phyloP scores from a whole-genome alignment of 2,329 filamentous ascomycete genomes.

The Colletotrichum karsti region DNA sequence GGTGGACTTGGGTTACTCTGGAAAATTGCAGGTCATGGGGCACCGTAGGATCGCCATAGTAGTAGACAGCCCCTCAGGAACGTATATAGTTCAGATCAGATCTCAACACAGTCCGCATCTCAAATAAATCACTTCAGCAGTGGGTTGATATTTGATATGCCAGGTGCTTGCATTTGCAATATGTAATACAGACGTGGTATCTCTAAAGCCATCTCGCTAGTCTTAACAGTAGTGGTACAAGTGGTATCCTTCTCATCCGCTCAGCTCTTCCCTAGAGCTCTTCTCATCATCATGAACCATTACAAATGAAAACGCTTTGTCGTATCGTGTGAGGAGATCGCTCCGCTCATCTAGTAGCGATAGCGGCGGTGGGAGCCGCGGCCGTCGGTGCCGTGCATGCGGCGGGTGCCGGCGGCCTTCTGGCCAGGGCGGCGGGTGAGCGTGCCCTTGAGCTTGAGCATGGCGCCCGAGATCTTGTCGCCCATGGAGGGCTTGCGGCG shows the following conservation, averaged over 20 bases:
- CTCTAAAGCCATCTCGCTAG: constrained; percentile 3
- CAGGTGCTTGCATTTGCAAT: not conserved
- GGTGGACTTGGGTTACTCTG: constrained; percentile 1
- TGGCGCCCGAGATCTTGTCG: constrained; percentile 80
- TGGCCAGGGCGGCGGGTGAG: constrained; percentile 72
- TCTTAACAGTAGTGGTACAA: constrained; percentile 14
- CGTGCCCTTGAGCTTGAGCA: constrained; percentile 77
- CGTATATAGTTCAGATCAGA: not conserved
- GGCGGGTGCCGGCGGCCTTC: constrained; percentile 75
- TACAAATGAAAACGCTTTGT: not conserved
- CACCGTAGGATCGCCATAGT: not conserved
- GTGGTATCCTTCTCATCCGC: not conserved
- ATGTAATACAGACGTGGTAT: constrained; percentile 19
- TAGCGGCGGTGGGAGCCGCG: constrained; percentile 57
- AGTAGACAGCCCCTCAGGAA: not conserved
- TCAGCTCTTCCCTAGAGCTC: not conserved
- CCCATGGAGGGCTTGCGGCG: constrained; percentile 73
- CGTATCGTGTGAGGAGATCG: not conserved
- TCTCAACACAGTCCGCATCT: not conserved
- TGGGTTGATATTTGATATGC: not conserved
- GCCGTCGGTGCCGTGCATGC: constrained; percentile 80
- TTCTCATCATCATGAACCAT: not conserved
- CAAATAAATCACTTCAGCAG: not conserved
- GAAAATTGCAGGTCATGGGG: not conserved
- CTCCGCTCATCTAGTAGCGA: constrained; percentile 29